Base-by-base conservation (phyloP, 371 early-diverging fungal genomes). In the Thermomucor indicae-seudaticae region DNA sequence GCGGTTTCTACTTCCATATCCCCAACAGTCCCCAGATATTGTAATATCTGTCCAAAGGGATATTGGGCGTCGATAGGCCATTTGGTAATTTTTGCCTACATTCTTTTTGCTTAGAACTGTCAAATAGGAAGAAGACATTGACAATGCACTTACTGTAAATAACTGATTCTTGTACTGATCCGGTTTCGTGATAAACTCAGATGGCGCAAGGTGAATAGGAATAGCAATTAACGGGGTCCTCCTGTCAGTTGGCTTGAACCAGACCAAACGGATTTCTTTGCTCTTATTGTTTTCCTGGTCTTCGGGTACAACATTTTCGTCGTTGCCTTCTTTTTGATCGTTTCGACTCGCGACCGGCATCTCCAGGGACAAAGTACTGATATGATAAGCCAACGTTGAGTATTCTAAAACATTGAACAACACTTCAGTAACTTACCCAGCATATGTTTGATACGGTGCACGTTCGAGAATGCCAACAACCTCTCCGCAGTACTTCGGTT, bases 201-300 rank as follows among this genome's bases (percentile, higher is more conserved):
- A 17, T 2, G 82, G 75, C 0, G 78, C 82, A 5, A 75, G 44
- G 8, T 62, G 61, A 19, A 62, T 38, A 4, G 78, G 73, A 19
- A 89, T 69, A 4, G 72, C 65, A 45, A 90, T 62, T 11, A 78
- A 51, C 0, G 89, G 90, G 11, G 72, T 56, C 0, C 84, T 78
- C n/a, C 64, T 62, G 57, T 88, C 86, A 12, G 64, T 68, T 2
- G 89, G 86, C 49, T 67, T 75, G 60, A 89, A 85, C 84, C 84
- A 86, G n/a, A 49, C 53, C 6, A 48, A 34, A 6, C 34, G 38
- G 22, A 6, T n/a, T 22, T 45, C 25, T 10, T 31, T 47, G 22
- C 31, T 35, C 30, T 57, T 55, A 27, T 59, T 16, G 16, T 51
- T 61, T 24, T 42, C 45, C 5, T 51, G 53, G n/a, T n/a, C n/a